Base-by-base conservation (phyloP, 106 monocot genomes). In the Dendrobium chrysotoxum region DNA sequence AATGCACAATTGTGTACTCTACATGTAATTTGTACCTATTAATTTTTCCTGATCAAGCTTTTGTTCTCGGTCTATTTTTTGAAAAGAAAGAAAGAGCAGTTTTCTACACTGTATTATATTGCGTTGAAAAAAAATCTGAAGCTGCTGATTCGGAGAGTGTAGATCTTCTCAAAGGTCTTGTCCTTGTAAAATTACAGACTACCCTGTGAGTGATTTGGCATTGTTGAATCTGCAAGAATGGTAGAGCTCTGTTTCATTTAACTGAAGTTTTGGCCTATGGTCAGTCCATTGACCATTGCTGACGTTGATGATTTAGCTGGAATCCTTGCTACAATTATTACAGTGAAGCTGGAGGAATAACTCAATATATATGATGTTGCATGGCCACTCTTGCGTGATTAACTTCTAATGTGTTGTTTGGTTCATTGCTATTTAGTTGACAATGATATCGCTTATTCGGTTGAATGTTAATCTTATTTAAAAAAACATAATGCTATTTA, bases 341-440 rank as follows among this genome's bases (percentile, higher is more conserved):
- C 28, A 67, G 66, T 67, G 28, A 70, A 70, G 70, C 31, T 70
- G n/a, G 23, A 61, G 61, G n/a, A 61, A 23, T 61, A 61, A 61
- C 4, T 17, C 61, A 61, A 23, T 61, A 61, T 61, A 20, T 61
- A 61, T 61, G 3, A n/a, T n/a, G 61, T 25, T 61, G 1, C 61
- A n/a, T 61, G 61, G n/a, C 8, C 23, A 61, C n/a, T 61, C 61
- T n/a, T 61, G n/a, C 61, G 8, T 23, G 23, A 11, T 61, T 2
- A 23, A 23, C 55, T 55, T 55, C 13, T 44, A 44, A 55, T 3
- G 55, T 55, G 55, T 55, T 55, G 55, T 55, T 55, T 55, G 20
- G 55, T 16, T 55, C 55, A 15, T 3, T 55, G 55, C 13, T 55
- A 55, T 55, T 15, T 55, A 55, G 55, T 17, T 55, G 13, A 4